Base-by-base conservation (phyloP, 176 grass and related monocot species). In the Eragrostis curvula region DNA sequence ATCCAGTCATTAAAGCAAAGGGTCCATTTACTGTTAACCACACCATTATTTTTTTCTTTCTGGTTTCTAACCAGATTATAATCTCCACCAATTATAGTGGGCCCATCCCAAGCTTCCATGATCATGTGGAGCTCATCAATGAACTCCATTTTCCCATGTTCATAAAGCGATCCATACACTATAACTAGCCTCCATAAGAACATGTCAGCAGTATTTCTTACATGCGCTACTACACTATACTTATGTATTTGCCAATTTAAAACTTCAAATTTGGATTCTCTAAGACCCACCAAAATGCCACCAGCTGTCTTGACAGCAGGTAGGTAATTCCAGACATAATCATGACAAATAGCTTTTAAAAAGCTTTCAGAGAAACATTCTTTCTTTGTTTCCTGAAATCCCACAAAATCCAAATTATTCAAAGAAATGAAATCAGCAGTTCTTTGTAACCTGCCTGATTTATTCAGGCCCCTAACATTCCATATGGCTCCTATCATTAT, bases 71-170 rank as follows among this genome's bases (percentile, higher is more conserved):
- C 32, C 4, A 36, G 4, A 36, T 36, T 36, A 36, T 2, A 36
- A 36, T 36, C 32, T 2, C 32, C 32, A 2, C 32, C 32, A 2
- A 36, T 4, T 36, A 36, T 2, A 36, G 32, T 36, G 5, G 53
- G 73, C 0, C 73, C 21, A 1, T 25, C 3, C 53, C 30, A 75
- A 0, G 8, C 1, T 4, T 9, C 0, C 1, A 39, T 11, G 0
- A 73, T 0, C 1, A 20, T 10, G 21, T 55, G 71, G 0, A 73
- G 5, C 1, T 53, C 53, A 9, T 7, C 1, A 17, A 75, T 58
- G 1, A 75, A 75, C 0, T 3, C 36, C 1, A 3, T 6, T 75
- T 59, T 0, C 4, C 53, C 53, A 0, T 59, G 32, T 0, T 59
- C 73, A 75, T 59, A 75, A 6, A 36, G 7, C 9, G 47, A 73